phyloP scores from a whole-genome alignment of 495 filamentous ascomycete genomes.

The Neurospora pannonica region DNA sequence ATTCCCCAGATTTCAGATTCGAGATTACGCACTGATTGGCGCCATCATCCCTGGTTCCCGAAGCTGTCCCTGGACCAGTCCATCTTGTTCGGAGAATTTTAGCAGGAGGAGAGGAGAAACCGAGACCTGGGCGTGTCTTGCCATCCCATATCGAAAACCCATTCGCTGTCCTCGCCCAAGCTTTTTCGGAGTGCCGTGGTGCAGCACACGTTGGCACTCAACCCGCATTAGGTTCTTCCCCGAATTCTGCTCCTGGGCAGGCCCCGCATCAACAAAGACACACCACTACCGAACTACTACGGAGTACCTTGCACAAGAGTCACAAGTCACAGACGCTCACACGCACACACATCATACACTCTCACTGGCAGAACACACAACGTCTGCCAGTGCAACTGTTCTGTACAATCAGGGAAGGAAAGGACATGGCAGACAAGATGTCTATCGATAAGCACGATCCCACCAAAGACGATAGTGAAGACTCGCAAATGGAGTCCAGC shows the following conservation, averaged over 20 bases:
- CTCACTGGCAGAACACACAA: not conserved
- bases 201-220: not conserved
- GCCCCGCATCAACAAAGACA: not conserved
- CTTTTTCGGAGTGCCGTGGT: not conserved
- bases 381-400: not conserved
- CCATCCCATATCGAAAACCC: not conserved
- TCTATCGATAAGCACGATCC: constrained; percentile 49
- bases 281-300: not conserved
- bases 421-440: constrained; percentile 49
- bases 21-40: constrained; percentile 44
- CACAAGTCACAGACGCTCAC: not conserved
- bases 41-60: constrained; percentile 18
- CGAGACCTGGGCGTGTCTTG: not conserved
- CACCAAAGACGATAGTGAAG: constrained; percentile 41
- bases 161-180: not conserved
- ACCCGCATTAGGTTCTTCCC: not conserved
- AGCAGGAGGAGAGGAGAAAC: not conserved
- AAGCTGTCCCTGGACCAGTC: constrained; percentile 13
- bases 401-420: constrained; percentile 1
- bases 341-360: not conserved
- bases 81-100: constrained; percentile 17
- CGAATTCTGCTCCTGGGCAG: not conserved
- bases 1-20: constrained; percentile 21
- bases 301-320: not conserved
- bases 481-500: constrained; percentile 43